A percentile compares a stretch with the other conserved stretches of the same genome.
Evolutionary conservation across 2,329 filamentous ascomycete species (phyloP).

Genomic region (Colletotrichum siamense): DNA sequence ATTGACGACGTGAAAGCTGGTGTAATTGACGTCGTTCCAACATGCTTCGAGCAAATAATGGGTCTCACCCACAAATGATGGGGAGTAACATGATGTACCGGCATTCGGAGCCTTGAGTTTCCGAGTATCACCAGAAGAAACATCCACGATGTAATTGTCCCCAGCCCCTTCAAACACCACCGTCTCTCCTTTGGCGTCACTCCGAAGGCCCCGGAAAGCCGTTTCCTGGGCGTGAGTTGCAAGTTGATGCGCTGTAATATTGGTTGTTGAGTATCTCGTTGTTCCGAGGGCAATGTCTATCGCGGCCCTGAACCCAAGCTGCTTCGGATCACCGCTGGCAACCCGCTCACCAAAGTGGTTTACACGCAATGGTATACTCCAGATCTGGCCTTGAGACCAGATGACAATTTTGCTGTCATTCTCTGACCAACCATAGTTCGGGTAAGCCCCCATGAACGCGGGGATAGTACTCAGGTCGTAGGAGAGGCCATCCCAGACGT

Average conservation of each 20-base stretch:
- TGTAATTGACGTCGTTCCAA: background rate
- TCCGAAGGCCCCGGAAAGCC: background rate
- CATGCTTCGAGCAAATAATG: background rate
- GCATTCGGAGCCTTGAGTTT: rapidly evolving
- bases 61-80: background rate
- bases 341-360: background rate
- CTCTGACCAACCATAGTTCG: background rate
- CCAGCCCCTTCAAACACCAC: background rate
- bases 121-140: rapidly evolving
- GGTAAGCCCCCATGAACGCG: background rate
- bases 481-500: background rate
- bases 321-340: background rate
- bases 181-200: background rate
- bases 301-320: background rate
- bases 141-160: background rate
- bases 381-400: background rate
- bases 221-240: background rate
- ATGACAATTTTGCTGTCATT: background rate
- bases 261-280: background rate
- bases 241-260: background rate
- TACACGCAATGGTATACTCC: background rate
- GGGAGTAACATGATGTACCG: background rate
- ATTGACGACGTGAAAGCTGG: background rate
- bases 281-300: background rate
- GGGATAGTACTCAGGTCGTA: background rate